Conservation (phyloP, 331 rosid genomes). For the Pyracantha coccinea region DNA sequence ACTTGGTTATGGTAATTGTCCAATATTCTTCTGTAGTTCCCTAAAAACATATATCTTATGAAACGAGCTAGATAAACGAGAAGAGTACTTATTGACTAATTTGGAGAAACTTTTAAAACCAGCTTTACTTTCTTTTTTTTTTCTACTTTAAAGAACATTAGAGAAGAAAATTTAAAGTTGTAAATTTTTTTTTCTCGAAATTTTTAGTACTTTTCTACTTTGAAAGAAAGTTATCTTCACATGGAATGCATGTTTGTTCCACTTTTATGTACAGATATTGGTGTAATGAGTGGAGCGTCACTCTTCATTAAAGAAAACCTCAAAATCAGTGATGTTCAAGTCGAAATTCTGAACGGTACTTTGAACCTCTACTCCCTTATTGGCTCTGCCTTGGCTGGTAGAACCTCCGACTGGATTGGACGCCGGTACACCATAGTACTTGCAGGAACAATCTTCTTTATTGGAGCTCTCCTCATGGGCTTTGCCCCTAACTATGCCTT, state of each 20-base stretch:
- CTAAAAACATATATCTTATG: neutral
- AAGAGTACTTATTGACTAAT: neutral
- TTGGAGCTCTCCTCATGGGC: too few species aligned
- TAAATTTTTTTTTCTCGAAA: neutral
- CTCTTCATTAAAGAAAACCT: conserved; percentile 42
- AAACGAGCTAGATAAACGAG: neutral
- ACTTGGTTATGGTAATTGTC: neutral
- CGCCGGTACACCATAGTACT: too few species aligned
- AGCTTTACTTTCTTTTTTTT: too few species aligned
- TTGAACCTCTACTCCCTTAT: conserved; percentile 40
- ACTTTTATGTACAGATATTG: neutral
- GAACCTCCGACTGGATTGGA: conserved; percentile 61
- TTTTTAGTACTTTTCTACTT: neutral
- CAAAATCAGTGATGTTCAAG: conserved; percentile 38
- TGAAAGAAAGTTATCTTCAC: neutral
- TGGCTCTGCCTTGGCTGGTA: conserved; percentile 44
- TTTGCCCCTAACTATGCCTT: neutral
- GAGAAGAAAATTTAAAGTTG: too few species aligned
- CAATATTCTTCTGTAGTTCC: neutral
- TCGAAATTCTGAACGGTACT: conserved; percentile 40
- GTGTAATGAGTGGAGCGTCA: neutral
- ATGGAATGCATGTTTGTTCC: neutral
- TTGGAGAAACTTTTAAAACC: neutral
- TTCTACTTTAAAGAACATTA: neutral
- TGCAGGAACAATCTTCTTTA: too few species aligned